A percentile compares a stretch with the other conserved stretches of the same genome.
phyloP scores from a whole-genome alignment of 208 protist genomes.

The Porcisia hertigi region DNA sequence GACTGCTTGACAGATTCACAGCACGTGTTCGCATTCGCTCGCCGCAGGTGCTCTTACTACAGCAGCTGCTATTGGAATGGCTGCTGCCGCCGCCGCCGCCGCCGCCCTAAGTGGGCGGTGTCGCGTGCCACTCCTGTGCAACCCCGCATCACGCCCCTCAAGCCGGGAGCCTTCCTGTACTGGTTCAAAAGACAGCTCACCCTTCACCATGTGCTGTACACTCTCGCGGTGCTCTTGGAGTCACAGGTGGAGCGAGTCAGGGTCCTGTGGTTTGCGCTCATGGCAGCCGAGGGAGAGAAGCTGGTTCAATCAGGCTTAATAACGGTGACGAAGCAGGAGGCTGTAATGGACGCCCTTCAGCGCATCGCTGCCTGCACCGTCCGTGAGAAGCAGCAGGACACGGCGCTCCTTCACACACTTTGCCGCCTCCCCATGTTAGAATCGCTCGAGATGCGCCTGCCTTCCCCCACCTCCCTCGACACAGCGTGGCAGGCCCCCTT shows the following conservation, averaged over 20 bases:
- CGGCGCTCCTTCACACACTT: slow-evolving; percentile 5
- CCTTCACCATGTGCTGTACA: slow-evolving; percentile 9
- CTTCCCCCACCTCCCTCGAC: background rate
- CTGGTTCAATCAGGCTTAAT: background rate
- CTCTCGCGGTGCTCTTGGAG: slow-evolving; percentile 9
- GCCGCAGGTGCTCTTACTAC: background rate
- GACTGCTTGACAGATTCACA: background rate
- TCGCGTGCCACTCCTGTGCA: slow-evolving; percentile 13
- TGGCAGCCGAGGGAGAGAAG: slow-evolving; percentile 3
- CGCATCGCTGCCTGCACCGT: slow-evolving; percentile 4
- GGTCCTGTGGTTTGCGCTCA: slow-evolving; percentile 13
- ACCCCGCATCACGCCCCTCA: slow-evolving; percentile 13
- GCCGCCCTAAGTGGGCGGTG: background rate
- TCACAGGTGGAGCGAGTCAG: slow-evolving; percentile 25
- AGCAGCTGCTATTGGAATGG: background rate
- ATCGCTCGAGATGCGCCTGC: background rate
- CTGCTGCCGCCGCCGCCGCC: background rate
- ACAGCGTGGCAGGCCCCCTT: background rate
- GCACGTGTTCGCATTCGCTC: slow-evolving; percentile 18
- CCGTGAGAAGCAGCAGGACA: background rate
- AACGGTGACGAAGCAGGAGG: slow-evolving; percentile 10
- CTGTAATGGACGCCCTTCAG: slow-evolving; percentile 12
- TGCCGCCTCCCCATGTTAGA: slow-evolving; percentile 4
- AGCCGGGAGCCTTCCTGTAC: slow-evolving; percentile 10
- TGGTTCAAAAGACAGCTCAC: slow-evolving; percentile 11